A percentile compares a stretch with the other conserved stretches of the same genome.
Conservation (phyloP, 2,329 filamentous ascomycete species). For the Fonsecaea nubica region DNA sequence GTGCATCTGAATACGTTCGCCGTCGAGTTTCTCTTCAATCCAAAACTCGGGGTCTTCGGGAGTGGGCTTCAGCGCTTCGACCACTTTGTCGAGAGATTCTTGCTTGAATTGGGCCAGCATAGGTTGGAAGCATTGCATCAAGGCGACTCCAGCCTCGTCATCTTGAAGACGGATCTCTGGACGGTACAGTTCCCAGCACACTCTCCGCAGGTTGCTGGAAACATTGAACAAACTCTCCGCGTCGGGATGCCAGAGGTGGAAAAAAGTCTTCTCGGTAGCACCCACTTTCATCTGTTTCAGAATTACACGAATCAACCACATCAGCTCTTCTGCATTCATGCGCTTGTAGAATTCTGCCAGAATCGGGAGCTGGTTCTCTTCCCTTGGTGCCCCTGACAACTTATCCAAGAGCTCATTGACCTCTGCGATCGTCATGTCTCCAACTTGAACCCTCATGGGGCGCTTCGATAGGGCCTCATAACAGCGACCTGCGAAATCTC, state of each 20-base stretch:
- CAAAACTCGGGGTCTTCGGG: conserved; percentile 81
- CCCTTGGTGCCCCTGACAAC: conserved; percentile 75
- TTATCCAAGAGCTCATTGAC: conserved; percentile 86
- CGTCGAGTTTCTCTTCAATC: conserved; percentile 98
- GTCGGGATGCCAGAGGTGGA: conserved; percentile 82
- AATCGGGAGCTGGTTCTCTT: conserved; percentile 82
- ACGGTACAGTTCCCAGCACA: conserved; percentile 92
- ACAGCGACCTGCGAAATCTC: conserved; percentile 90
- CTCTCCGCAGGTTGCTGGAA: conserved; percentile 84
- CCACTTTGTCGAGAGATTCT: conserved; percentile 54
- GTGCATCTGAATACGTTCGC: conserved; percentile 96
- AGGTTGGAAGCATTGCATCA: conserved; percentile 97
- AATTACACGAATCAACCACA: conserved; percentile 94
- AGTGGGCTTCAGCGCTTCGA: conserved; percentile 69
- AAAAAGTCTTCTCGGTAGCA: conserved; percentile 86
- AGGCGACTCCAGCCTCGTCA: conserved; percentile 73
- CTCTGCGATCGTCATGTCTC: conserved; percentile 83
- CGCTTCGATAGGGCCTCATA: conserved; percentile 85
- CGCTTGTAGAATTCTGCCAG: conserved; percentile 82
- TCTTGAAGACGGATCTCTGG: conserved; percentile 73
- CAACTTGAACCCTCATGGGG: conserved; percentile 73
- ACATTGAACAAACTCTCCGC: conserved; percentile 83
- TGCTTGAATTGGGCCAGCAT: conserved; percentile 85
- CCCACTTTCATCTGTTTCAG: conserved; percentile 77
- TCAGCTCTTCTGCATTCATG: conserved; percentile 93